Evolutionary conservation across 75 land plant species (phyloP).

Genomic region (Azolla pinnata): DNA sequence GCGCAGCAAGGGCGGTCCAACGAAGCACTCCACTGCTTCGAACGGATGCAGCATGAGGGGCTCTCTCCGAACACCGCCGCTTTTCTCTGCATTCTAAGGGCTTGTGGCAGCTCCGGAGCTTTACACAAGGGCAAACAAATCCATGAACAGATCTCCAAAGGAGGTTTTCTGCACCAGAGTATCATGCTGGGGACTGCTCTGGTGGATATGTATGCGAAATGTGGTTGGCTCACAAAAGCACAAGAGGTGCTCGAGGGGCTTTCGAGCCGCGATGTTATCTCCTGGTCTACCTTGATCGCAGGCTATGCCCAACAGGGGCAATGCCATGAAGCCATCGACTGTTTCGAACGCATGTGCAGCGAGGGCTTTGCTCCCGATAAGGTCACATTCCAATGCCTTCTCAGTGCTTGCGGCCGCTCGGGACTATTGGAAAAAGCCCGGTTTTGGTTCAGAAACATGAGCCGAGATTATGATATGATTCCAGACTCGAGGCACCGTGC

Average conservation of each 20-base stretch:
- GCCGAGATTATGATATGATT: no score
- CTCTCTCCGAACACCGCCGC: conserved; percentile 6
- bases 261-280: conserved; percentile 27
- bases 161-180: background rate
- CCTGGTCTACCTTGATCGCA: conserved; percentile 36
- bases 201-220: conserved; percentile 29
- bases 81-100: conserved; percentile 5
- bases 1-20: conserved; percentile 3
- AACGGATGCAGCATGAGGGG: conserved; percentile 5
- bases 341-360: conserved; percentile 19
- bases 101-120: conserved; percentile 6
- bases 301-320: conserved; percentile 22
- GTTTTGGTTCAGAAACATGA: no score
- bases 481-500: no score
- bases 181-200: conserved; percentile 18
- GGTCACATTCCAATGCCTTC: conserved; percentile 26
- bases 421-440: no score
- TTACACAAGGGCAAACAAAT: conserved; percentile 10
- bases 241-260: conserved; percentile 25
- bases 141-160: conserved; percentile 25
- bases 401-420: conserved; percentile 43
- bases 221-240: conserved; percentile 15
- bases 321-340: conserved; percentile 12
- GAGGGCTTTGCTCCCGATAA: conserved; percentile 15
- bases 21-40: conserved; percentile 1